Base-by-base conservation (phyloP, 108 stramenopile species). In the Cyclotella choctawhatcheeana region DNA sequence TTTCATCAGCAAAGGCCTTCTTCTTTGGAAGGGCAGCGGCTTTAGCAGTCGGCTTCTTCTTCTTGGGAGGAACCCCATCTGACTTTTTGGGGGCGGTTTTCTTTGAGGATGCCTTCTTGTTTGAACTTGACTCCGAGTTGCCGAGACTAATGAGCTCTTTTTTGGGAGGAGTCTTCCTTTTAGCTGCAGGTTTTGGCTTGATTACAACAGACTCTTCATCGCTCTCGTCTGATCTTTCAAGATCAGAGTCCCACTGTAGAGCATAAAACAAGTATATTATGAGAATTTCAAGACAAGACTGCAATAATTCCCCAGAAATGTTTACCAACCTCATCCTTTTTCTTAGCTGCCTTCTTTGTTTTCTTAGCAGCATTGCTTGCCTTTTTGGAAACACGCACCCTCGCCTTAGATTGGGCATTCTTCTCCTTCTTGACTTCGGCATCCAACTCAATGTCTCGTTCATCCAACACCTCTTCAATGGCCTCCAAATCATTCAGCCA, bases 401-500 rank as follows among this genome's bases (percentile, higher is more conserved):
- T 60, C 14, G 33, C 82, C 76, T 89, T 91, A 24, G 74, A 60
- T 44, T 88, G 88, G 14, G 86, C 88, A 17, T 75, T 83, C 20
- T 31, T 30, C 69, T 93, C 95, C 62, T 83, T 79, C 67, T 83
- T 78, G 34, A 74, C 76, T 6, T 84, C 88, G 21, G 74, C 82
- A 14, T 75, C 70, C 5, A 85, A 73, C 17, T 81, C 74, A 16
- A 32, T 55, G 69, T 97, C 96, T 20, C 91, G 50, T 25, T 90
- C 95, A 32, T 93, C 87, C 18, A 99, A 74, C 44, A 20, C 81
- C 13, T 87, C 86, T 25, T 85, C 86, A 40, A 40, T 12, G 6
- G 6, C 37, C 37, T 40, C 37, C 37, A 99, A 86, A 76, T 99
- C 99, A 44, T 82, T 72, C 45, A 90, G 44, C 98, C 98, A 99